Evolutionary conservation across 2,329 filamentous ascomycete genomes (phyloP), one percentile per base, ranked within the genome.

Genomic region (Anthostomella pinea): DNA sequence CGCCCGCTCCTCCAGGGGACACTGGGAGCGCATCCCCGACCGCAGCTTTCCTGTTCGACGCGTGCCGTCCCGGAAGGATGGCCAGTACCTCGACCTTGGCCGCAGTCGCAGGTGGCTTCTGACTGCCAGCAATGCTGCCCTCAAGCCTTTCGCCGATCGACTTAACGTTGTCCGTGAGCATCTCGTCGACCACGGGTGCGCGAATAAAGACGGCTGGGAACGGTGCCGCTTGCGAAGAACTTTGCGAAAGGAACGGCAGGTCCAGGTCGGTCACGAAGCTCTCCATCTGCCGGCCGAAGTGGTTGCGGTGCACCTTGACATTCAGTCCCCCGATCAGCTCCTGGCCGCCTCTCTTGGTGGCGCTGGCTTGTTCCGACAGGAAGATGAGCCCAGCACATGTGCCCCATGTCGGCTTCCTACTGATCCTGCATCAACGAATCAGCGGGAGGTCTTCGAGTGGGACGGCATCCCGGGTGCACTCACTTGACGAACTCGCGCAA

Each of bases 301-400:
- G 88, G 58, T 97, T 98, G 30, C 93, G 77, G 57, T 94, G 89
- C 20, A 97, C 90, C 29, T 87, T 75, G 22, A 98, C 90, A 56
- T 89, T 83, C 23, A 98, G 73, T 3, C 93, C 93, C 10, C 93
- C 93, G 45, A 98, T 88, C 35, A 97, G 75, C 41, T 95, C 88
- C 63, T 97, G 93, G 0, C 91, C 91, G 27, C 88, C 89, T 54
- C 85, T 82, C 61, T 96, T 97, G 23, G 87, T 89, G 45, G 83
- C 79, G 60, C 91, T 95, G 32, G 89, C 91, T 40, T 85, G 81
- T 56, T 95, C 86, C 2, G 89, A 85, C 32, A 98, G 81, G 31
- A 97, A 70, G 51, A 98, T 96, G 39, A 97, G 75, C 8, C 93
- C 93, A 9, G 93, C 93, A 62, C 93, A 98, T 14, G 93, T 97